phyloP scores from a whole-genome alignment of 2,329 filamentous ascomycete species.

The Plectosphaerella cucumerina region DNA sequence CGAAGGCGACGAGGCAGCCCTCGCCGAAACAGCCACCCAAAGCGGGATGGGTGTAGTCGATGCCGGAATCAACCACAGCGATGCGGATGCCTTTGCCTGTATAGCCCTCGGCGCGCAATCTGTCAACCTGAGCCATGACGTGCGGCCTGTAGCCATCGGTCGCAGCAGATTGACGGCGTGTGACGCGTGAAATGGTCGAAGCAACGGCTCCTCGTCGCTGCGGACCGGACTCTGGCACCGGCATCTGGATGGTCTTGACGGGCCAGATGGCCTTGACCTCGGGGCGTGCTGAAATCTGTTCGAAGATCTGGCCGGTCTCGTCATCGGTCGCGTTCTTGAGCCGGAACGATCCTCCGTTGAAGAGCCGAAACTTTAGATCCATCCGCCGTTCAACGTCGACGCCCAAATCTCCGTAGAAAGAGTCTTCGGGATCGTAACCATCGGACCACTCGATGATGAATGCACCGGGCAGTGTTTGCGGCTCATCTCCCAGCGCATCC shows the following conservation, averaged over 20 bases:
- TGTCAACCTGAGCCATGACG: conserved; percentile 30
- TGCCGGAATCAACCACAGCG: conserved; percentile 32
- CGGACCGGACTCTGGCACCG: conserved; percentile 7
- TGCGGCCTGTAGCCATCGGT: conserved; percentile 16
- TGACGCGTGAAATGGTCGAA: conserved; percentile 3
- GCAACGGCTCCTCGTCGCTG: conserved; percentile 16
- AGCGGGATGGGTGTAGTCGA: conserved; percentile 47
- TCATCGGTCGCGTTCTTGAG: conserved; percentile 28
- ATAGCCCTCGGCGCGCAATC: conserved; percentile 34
- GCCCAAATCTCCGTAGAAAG: conserved; percentile 15
- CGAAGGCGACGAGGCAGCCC: conserved; percentile 42
- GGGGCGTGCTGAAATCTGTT: conserved; percentile 16
- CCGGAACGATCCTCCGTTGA: conserved; percentile 19
- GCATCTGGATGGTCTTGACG: conserved; percentile 16
- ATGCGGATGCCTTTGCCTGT: conserved; percentile 40
- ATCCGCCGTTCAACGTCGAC: conserved; percentile 15
- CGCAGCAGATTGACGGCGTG: conserved; percentile 3
- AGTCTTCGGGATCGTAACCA: too few species aligned
- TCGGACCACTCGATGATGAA: conserved; percentile 44
- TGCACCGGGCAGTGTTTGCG: conserved; percentile 35
- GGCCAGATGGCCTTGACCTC: conserved; percentile 24
- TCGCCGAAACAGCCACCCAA: conserved; percentile 49
- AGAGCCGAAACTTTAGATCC: conserved; percentile 16
- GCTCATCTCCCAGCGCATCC: conserved; percentile 1
- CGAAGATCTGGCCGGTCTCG: conserved; percentile 17